phyloP scores from a whole-genome alignment of 306 rosid species.

The Datisca glomerata region DNA sequence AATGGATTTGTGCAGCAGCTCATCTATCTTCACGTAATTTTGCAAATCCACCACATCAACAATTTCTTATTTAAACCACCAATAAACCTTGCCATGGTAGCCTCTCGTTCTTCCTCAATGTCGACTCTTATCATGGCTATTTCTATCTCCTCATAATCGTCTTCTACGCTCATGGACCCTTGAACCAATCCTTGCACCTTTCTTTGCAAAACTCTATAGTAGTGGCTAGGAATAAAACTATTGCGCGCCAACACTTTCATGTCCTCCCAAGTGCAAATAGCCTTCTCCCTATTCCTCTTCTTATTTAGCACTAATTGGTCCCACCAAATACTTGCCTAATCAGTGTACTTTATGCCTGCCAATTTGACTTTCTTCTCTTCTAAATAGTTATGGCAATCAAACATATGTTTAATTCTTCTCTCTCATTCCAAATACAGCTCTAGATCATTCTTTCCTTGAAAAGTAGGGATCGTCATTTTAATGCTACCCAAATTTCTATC shows the following conservation, averaged over 20 bases:
- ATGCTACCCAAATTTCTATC: no score
- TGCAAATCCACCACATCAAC: not conserved
- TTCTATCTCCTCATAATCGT: not conserved
- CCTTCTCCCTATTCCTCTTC: not conserved
- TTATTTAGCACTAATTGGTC: not conserved
- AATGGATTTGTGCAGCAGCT: not conserved
- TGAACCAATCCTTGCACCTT: not conserved
- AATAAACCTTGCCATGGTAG: not conserved
- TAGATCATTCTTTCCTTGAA: no score
- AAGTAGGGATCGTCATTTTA: no score
- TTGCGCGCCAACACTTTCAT: not conserved
- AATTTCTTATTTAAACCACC: not conserved
- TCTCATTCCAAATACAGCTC: no score
- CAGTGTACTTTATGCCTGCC: not conserved
- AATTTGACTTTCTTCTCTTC: not conserved
- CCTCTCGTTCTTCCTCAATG: not conserved
- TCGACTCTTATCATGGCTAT: not conserved
- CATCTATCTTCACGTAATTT: not conserved
- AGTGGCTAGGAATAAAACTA: not conserved
- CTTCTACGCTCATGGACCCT: no score
- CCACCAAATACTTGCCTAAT: not conserved
- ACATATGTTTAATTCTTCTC: no score
- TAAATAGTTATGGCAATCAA: not conserved
- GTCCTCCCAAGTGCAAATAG: not conserved
- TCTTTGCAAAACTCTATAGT: not conserved